phyloP scores from a whole-genome alignment of 2,329 filamentous ascomycete genomes.

The Colletotrichum theobromicola region DNA sequence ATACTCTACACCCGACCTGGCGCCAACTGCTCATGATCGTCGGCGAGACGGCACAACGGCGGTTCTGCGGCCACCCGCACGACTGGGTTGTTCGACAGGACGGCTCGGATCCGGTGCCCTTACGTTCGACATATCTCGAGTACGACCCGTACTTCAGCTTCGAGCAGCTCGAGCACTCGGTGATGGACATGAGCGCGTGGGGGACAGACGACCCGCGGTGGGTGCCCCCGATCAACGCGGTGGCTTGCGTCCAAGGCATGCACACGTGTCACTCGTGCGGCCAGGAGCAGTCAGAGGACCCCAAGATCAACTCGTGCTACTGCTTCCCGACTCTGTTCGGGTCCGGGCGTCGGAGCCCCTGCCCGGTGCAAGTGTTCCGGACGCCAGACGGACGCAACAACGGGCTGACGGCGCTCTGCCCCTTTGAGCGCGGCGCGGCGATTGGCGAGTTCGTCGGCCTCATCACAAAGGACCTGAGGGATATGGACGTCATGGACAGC shows the following conservation, averaged over 20 bases:
- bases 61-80: conserved; percentile 54
- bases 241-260: conserved; percentile 27
- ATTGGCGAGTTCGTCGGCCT: conserved; percentile 62
- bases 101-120: conserved; percentile 41
- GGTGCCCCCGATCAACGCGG: conserved; percentile 30
- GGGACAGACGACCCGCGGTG: conserved; percentile 54
- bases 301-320: conserved; percentile 51
- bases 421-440: conserved; percentile 56
- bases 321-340: conserved; percentile 61
- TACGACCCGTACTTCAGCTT: conserved; percentile 52
- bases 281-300: conserved; percentile 55
- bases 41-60: conserved; percentile 41
- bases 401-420: conserved; percentile 49
- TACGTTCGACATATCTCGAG: conserved; percentile 50
- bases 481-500: conserved; percentile 60
- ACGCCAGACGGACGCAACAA: conserved; percentile 60
- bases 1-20: conserved; percentile 60
- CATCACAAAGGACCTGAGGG: conserved; percentile 55
- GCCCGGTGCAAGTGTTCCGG: conserved; percentile 56
- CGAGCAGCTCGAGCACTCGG: conserved; percentile 53
- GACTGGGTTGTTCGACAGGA: conserved; percentile 55
- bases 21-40: conserved; percentile 52
- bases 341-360: conserved; percentile 16
- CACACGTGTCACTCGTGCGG: conserved; percentile 47
- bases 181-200: conserved; percentile 54